These are phyloP conservation scores for Alnus glutinosa DNA, from an alignment of 306 rosid genomes.

Conservation along the genomic window DNA sequence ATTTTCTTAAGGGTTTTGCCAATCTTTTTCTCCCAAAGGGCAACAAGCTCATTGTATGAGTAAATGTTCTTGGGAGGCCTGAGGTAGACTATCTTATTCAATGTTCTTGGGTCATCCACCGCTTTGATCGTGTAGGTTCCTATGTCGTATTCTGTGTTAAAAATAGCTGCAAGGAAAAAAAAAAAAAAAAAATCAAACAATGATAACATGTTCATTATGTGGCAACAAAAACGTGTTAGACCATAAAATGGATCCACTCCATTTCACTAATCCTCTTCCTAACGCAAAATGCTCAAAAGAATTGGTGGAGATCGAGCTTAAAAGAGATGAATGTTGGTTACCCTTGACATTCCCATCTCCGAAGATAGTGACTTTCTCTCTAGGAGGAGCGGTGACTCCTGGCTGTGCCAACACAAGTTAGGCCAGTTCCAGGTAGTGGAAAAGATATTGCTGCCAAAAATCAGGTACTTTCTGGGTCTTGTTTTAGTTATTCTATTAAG, in stretches of 20 bases:
- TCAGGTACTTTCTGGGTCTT: conserved; percentile 54
- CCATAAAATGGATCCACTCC: too few relatives aligned
- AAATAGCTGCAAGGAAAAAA: conserved; percentile 43
- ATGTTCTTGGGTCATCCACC: conserved; percentile 84
- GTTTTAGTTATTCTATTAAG: conserved; percentile 14
- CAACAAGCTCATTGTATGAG: conserved; percentile 75
- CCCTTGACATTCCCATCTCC: conserved; percentile 55
- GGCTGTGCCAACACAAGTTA: conserved; percentile 43
- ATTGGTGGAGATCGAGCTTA: neutral
- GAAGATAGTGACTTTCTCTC: conserved; percentile 40
- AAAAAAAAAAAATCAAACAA: neutral
- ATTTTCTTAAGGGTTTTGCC: conserved; percentile 66
- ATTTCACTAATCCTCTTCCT: too few relatives aligned
- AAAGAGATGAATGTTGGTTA: neutral
- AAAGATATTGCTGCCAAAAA: conserved; percentile 74
- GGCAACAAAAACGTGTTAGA: too few relatives aligned
- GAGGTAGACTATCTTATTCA: conserved; percentile 79
- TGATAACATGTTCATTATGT: too few relatives aligned
- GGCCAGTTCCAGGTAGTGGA: conserved; percentile 74
- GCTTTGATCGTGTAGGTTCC: conserved; percentile 80
- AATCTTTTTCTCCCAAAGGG: conserved; percentile 90
- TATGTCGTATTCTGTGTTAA: conserved; percentile 80
- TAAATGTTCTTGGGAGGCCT: conserved; percentile 64
- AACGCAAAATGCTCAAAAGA: too few relatives aligned
- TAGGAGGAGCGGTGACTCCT: conserved; percentile 48